Evolutionary conservation across 1,284 basidiomycete species (phyloP), one percentile per base, ranked within the genome.

Genomic region (Ustilago curta): DNA sequence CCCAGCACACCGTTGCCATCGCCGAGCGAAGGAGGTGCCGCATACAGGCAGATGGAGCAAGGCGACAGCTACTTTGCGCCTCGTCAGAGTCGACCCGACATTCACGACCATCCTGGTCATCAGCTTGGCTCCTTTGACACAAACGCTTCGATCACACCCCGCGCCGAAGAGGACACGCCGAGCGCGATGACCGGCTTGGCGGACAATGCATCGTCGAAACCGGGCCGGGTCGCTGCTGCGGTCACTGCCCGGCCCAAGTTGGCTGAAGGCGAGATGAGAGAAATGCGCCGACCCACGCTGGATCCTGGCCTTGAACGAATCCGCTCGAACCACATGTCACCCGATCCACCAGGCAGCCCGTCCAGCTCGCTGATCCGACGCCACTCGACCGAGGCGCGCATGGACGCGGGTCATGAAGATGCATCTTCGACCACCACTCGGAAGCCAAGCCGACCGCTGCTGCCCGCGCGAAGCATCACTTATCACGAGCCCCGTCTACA

Each of bases 401-500:
- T 72, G 55, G 69, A 72, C 23, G 35, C 44, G n/a, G 62, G 67
- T 21, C 39, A 40, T 31, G 73, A 69, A 40, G 32, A 68, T 31
- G 39, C 61, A 2, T 52, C 56, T 4, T 23, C 52, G 9, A 16
- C 59, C 16, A 59, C 25, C 32, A 35, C 54, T 16, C 18, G 45
- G 32, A 58, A 57, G 52, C 65, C 48, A 18, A 73, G 58, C 23
- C 59, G 80, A 16, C 81, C 81, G 1, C 43, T 79, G 67, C 47
- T 81, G 56, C 81, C 81, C 2, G 70, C 81, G 18, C 58, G 81
- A 23, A 79, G 76, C 50, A 83, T 83, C 63, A 82, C 82, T 7
- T 82, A 80, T 63, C 79, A 83, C 57, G 81, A 82, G 63, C 82
- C 79, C 29, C 59, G 78, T 3, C 48, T 80, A 57, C 74, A 80